Conservation (phyloP, 345 rosid genomes). For the Populus deltoides region DNA sequence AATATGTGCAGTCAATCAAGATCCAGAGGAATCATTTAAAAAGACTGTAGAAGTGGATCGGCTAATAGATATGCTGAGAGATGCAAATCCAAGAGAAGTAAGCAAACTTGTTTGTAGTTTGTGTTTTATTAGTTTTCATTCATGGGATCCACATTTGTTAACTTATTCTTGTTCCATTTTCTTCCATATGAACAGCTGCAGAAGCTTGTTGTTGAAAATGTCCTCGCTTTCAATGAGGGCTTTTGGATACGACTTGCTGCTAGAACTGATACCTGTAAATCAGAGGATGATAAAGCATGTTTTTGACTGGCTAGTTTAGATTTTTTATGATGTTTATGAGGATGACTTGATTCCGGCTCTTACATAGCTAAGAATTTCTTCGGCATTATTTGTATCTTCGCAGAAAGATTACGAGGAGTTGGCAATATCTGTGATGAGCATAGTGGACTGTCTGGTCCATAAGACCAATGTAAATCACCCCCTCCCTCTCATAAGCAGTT, state of each 20-base stretch:
- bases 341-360: slow-evolving; percentile 8
- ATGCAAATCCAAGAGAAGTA: slow-evolving; percentile 74
- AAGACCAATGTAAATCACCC: slow-evolving; percentile 58
- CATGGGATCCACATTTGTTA: neutral
- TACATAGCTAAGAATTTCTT: neutral
- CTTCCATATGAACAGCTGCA: slow-evolving; percentile 55
- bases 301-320: slow-evolving; percentile 31
- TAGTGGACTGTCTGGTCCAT: slow-evolving; percentile 76
- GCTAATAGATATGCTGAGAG: slow-evolving; percentile 70
- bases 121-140: neutral
- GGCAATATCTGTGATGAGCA: slow-evolving; percentile 73
- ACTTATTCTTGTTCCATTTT: slow-evolving; percentile 7
- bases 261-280: slow-evolving; percentile 78
- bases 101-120: slow-evolving; percentile 6
- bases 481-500: slow-evolving; percentile 4
- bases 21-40: slow-evolving; percentile 80
- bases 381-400: slow-evolving; percentile 21
- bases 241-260: slow-evolving; percentile 91
- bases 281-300: slow-evolving; percentile 87
- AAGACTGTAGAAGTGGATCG: slow-evolving; percentile 83
- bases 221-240: slow-evolving; percentile 78
- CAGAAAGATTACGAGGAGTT: slow-evolving; percentile 94
- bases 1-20: slow-evolving; percentile 75
- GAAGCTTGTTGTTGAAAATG: slow-evolving; percentile 74
- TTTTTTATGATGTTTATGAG: slow-evolving; percentile 17